These are phyloP conservation scores for Chlamydomonas urium DNA, from an alignment of 139 green algal species.

Conservation along the genomic window DNA sequence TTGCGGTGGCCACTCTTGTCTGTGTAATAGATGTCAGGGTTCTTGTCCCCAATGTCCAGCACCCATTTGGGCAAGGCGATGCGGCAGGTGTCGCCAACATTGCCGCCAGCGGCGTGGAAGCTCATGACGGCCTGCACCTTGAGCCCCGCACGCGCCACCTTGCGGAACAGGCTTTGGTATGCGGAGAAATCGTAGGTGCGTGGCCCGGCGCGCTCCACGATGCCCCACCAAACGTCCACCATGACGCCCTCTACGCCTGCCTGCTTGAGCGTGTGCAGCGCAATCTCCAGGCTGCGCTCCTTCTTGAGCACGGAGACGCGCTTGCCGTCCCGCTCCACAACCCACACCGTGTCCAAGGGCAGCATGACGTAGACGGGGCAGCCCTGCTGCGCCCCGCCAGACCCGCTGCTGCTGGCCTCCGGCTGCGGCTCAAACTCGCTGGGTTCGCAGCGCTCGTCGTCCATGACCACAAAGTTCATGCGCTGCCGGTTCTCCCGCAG, in stretches of 20 bases:
- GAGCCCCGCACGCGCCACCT: slow-evolving; percentile 46
- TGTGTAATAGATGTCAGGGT: slow-evolving; percentile 96
- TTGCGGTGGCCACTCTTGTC: slow-evolving; percentile 84
- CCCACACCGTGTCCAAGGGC: slow-evolving; percentile 94
- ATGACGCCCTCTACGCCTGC: slow-evolving; percentile 88
- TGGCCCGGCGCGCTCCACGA: slow-evolving; percentile 72
- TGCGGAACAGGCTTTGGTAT: slow-evolving; percentile 65
- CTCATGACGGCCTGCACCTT: slow-evolving; percentile 88
- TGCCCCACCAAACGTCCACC: slow-evolving; percentile 93
- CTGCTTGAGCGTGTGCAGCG: slow-evolving; percentile 76
- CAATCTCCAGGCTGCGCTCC: slow-evolving; percentile 75
- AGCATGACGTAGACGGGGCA: slow-evolving; percentile 98
- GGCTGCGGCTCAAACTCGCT: slow-evolving; percentile 26
- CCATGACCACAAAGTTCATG: slow-evolving; percentile 29
- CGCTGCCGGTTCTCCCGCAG: slow-evolving; percentile 33
- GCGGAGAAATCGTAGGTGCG: slow-evolving; percentile 81
- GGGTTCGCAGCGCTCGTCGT: slow-evolving; percentile 35
- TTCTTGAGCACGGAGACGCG: slow-evolving; percentile 72
- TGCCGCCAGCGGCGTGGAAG: slow-evolving; percentile 86
- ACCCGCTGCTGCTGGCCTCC: not conserved
- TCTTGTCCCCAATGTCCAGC: slow-evolving; percentile 73
- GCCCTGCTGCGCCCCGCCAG: slow-evolving; percentile 23
- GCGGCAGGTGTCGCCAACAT: slow-evolving; percentile 89
- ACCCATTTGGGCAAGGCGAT: slow-evolving; percentile 95
- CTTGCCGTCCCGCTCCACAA: slow-evolving; percentile 78